These are phyloP conservation scores for Gaeumannomyces sp. DNA, from an alignment of 2,329 filamentous ascomycete genomes.

Conservation along the genomic window DNA sequence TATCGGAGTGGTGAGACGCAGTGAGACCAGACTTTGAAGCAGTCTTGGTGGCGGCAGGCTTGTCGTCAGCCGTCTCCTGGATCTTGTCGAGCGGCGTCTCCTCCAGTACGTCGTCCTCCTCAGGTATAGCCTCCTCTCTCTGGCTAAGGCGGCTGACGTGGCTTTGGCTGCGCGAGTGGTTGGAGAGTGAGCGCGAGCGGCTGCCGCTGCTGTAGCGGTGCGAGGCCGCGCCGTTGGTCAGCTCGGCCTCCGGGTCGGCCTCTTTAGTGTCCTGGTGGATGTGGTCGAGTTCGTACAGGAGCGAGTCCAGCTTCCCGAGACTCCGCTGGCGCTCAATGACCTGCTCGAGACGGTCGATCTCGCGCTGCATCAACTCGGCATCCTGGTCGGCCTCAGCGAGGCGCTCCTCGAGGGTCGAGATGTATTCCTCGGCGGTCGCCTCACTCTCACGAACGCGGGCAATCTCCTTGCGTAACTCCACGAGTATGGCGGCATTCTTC, in stretches of 20 bases:
- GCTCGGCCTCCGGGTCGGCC: slow-evolving; percentile 28
- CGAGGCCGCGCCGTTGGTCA: slow-evolving; percentile 21
- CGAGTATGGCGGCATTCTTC: slow-evolving; percentile 78
- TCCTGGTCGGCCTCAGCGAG: slow-evolving; percentile 95
- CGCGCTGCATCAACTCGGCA: slow-evolving; percentile 91
- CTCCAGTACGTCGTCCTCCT: slow-evolving; percentile 30
- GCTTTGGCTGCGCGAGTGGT: slow-evolving; percentile 50
- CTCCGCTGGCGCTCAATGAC: slow-evolving; percentile 93
- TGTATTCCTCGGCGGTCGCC: slow-evolving; percentile 87
- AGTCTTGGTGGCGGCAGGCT: slow-evolving; percentile 1
- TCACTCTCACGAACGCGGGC: slow-evolving; percentile 84
- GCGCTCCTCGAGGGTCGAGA: slow-evolving; percentile 90
- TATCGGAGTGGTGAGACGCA: too few species aligned
- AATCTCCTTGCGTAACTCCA: slow-evolving; percentile 87
- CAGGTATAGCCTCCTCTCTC: slow-evolving; percentile 47
- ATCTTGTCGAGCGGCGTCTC: slow-evolving; percentile 25
- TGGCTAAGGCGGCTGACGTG: slow-evolving; percentile 48
- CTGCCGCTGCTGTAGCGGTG: slow-evolving; percentile 29
- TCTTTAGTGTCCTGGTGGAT: slow-evolving; percentile 56
- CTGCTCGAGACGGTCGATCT: slow-evolving; percentile 89
- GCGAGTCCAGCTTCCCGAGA: slow-evolving; percentile 86
- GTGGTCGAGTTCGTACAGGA: slow-evolving; percentile 84
- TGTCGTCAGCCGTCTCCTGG: slow-evolving; percentile 24
- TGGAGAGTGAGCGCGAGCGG: slow-evolving; percentile 25
- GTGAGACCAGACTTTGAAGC: background rate